phyloP scores from a whole-genome alignment of 306 rosid genomes.

The Dryas octopetala region DNA sequence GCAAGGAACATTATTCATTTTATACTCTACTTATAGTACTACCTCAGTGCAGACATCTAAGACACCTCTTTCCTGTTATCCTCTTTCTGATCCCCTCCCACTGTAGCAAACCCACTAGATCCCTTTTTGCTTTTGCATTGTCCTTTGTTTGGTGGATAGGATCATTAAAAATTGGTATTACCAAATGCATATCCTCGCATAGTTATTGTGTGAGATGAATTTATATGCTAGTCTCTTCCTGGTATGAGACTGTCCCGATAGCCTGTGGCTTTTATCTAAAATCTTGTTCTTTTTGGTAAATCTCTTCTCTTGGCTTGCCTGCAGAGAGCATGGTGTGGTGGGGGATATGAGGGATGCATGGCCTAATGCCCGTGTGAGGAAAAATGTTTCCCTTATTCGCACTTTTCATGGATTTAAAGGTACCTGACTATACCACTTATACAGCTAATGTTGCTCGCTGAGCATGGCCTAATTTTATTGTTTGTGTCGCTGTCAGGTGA shows the following conservation, averaged over 20 bases:
- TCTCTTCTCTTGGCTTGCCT: conserved; percentile 18
- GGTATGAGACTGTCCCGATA: conserved; percentile 2
- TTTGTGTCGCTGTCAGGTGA: conserved; percentile 51
- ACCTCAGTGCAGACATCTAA: neutral
- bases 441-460: conserved; percentile 15
- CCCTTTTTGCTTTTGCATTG: neutral
- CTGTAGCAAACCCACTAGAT: neutral
- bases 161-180: neutral
- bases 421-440: conserved; percentile 25
- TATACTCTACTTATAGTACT: neutral
- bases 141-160: neutral
- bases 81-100: neutral
- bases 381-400: conserved; percentile 78
- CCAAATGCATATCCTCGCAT: neutral
- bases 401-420: conserved; percentile 98
- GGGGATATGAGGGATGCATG: conserved; percentile 98
- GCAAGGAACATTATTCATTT: neutral
- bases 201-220: neutral
- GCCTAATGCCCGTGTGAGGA: conserved; percentile 92
- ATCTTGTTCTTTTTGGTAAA: conserved; percentile 2
- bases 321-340: conserved; percentile 94
- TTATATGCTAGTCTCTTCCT: neutral
- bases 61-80: neutral
- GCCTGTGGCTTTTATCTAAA: conserved; percentile 19
- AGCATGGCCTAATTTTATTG: conserved; percentile 19